phyloP scores from a whole-genome alignment of 163 green algal genomes.

The Scenedesmus sp. region DNA sequence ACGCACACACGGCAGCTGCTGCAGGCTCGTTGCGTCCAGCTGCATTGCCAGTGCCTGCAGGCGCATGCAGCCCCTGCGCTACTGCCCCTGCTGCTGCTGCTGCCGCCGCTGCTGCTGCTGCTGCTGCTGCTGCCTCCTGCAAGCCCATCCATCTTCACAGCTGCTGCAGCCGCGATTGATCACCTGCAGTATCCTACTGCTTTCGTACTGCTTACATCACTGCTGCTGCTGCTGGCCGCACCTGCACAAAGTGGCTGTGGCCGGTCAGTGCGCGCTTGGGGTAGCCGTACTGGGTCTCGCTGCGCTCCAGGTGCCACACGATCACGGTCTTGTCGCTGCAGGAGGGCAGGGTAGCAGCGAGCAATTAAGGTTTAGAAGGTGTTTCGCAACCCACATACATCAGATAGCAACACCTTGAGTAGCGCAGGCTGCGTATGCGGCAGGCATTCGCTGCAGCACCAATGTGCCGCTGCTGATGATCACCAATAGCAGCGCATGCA shows the following conservation, averaged over 20 bases:
- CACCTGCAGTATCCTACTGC: not conserved
- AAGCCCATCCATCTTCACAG: too few relatives aligned
- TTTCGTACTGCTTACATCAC: not conserved
- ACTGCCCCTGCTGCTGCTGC: not conserved
- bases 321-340: conserved; percentile 97
- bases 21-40: too few relatives aligned
- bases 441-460: too few relatives aligned
- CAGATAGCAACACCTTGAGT: too few relatives aligned
- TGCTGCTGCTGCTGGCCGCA: not conserved
- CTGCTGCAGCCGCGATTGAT: not conserved
- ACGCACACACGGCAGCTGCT: too few relatives aligned
- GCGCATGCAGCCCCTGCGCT: too few relatives aligned
- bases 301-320: conserved; percentile 93
- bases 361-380: not conserved
- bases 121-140: not conserved
- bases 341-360: not conserved
- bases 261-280: conserved; percentile 85
- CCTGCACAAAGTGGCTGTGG: conserved; percentile 96
- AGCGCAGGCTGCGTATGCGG: too few relatives aligned
- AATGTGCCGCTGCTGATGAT: too few relatives aligned
- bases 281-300: conserved; percentile 91
- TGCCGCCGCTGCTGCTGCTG: not conserved
- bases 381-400: not conserved
- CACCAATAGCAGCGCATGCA: too few relatives aligned
- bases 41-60: too few relatives aligned